Conservation (phyloP, 176 grass and related monocot genomes). For the Triticum aestivum region DNA sequence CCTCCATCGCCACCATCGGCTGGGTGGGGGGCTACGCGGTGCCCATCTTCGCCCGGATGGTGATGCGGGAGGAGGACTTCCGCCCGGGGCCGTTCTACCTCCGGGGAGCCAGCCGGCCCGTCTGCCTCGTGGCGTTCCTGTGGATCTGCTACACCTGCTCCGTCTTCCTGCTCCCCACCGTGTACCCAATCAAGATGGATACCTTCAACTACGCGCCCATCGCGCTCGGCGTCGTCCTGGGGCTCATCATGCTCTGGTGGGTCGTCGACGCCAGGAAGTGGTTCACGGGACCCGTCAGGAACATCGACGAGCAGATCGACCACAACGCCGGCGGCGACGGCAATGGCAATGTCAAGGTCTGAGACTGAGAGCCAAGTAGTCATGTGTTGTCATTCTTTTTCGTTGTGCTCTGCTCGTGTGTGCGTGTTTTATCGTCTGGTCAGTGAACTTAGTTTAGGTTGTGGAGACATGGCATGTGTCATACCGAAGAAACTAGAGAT, state of each 20-base stretch:
- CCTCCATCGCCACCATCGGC: conserved; percentile 80
- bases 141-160: conserved; percentile 99
- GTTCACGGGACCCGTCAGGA: conserved; percentile 91
- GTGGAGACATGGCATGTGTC: not conserved
- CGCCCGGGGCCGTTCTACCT: conserved; percentile 82
- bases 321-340: not conserved
- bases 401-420: not conserved
- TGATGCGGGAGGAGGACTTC: conserved; percentile 82
- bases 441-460: not conserved
- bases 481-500: not conserved
- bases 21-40: conserved; percentile 97
- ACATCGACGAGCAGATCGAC: conserved; percentile 53
- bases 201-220: conserved; percentile 94
- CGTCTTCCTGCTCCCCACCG: conserved; percentile 86
- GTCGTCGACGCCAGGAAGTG: conserved; percentile 81
- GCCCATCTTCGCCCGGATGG: conserved; percentile 94
- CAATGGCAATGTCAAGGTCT: conserved; percentile 41
- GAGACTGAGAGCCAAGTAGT: conserved; percentile 25
- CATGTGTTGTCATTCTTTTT: not conserved
- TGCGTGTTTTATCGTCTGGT: not conserved
- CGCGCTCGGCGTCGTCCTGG: conserved; percentile 54
- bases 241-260: conserved; percentile 89
- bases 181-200: conserved; percentile 67
- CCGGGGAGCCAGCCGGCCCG: conserved; percentile 53
- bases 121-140: conserved; percentile 91